Evolutionary conservation across 148 eudicot species (phyloP), one percentile per base, ranked within the genome.

Genomic region (Limonium bicolor): DNA sequence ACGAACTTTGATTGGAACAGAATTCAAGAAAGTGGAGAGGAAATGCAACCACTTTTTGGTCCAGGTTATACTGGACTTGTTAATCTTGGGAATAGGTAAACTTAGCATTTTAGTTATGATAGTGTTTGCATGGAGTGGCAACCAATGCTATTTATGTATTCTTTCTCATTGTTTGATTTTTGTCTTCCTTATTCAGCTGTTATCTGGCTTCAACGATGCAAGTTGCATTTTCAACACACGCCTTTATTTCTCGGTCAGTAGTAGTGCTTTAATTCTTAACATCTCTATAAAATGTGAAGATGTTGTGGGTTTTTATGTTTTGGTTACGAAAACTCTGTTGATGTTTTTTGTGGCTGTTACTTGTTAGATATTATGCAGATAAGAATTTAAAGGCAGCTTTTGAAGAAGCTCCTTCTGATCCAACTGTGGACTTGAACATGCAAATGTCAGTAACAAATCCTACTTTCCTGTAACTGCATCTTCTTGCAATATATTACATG

Each of bases 201-300:
- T 90, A 90, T 57, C 52, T 90, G 71, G 97, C 97, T 43, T 76
- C 97, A 36, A 90, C 95, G 1, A 84, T 90, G 97, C 97, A 90
- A 73, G 79, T 90, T 54, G 63, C 90, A 64, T 75, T 77, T 62
- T 74, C 97, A n/a, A 75, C 97, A 20, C 64, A 44, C 34, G 69
- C 84, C 29, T 90, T 90, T 50, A 62, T 44, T 52, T 43, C 68
- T 46, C 59, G 97, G 97, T 90, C 20, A 50, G 90, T 60, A 46
- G 42, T 26, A 19, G n/a, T n/a, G n/a, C n/a, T n/a, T n/a, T n/a
- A n/a, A n/a, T n/a, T n/a, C n/a, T n/a, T n/a, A n/a, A n/a, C n/a
- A n/a, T n/a, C n/a, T n/a, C n/a, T n/a, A n/a, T n/a, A n/a, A n/a
- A n/a, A n/a, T n/a, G n/a, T n/a, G n/a, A n/a, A n/a, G n/a, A n/a